Conservation (phyloP, 1,284 basidiomycete species). For the Agroathelia rolfsii region DNA sequence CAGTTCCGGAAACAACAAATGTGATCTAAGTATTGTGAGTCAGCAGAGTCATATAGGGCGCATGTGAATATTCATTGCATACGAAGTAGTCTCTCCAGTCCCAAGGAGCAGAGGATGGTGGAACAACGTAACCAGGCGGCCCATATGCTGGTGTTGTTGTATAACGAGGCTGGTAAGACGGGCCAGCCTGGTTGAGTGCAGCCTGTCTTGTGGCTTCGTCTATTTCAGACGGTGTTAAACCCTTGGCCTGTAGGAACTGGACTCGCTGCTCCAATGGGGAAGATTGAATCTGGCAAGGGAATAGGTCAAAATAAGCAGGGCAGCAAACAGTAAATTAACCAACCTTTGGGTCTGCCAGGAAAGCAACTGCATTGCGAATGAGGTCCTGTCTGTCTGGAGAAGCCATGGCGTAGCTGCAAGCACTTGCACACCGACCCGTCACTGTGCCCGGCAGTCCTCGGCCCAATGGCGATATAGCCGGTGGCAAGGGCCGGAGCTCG, state of each 20-base stretch:
- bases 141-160: constrained; percentile 29
- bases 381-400: constrained; percentile 59
- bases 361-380: constrained; percentile 70
- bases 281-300: constrained; percentile 54
- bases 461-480: constrained; percentile 11
- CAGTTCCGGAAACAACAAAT: constrained; percentile 81
- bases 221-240: constrained; percentile 77
- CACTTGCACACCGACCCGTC: constrained; percentile 13
- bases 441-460: constrained; percentile 13
- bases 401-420: constrained; percentile 26
- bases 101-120: constrained; percentile 34
- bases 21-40: constrained; percentile 61
- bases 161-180: constrained; percentile 26
- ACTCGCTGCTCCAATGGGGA: constrained; percentile 80
- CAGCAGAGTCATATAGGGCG: constrained; percentile 18
- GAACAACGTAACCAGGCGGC: constrained; percentile 29
- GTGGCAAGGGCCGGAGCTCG: constrained; percentile 10
- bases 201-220: constrained; percentile 75
- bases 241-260: constrained; percentile 92
- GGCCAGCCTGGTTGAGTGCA: constrained; percentile 21
- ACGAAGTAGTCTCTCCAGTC: constrained; percentile 97
- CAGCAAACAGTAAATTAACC: constrained; percentile 9
- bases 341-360: constrained; percentile 72
- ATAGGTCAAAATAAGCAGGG: constrained; percentile 7
- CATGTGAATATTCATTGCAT: constrained; percentile 21